phyloP scores from a whole-genome alignment of 108 stramenopile genomes.

The Pseudonitzschia pungens region DNA sequence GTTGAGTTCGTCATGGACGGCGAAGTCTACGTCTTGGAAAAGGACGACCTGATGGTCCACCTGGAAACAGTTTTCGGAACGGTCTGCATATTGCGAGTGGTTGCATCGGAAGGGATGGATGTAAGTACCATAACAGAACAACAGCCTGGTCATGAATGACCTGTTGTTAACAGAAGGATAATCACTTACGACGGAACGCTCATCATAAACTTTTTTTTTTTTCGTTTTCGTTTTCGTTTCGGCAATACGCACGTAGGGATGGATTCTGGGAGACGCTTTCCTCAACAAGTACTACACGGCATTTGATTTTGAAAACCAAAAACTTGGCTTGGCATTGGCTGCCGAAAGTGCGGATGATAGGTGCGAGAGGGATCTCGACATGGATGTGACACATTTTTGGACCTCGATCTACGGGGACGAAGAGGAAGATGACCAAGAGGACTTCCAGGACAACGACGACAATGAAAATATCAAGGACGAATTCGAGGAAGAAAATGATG shows the following conservation, averaged over 20 bases:
- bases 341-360: conserved; percentile 18
- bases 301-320: conserved; percentile 87
- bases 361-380: conserved; percentile 27
- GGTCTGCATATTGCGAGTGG: conserved; percentile 41
- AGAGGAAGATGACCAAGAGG: not conserved
- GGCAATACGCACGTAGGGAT: conserved; percentile 50
- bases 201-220: not conserved
- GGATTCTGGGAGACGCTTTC: conserved; percentile 97
- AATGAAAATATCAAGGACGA: not conserved
- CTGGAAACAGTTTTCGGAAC: conserved; percentile 25
- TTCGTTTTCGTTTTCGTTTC: not conserved
- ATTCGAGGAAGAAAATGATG: not conserved
- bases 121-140: conserved; percentile 22
- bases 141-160: too few relatives aligned
- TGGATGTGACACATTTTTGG: conserved; percentile 31
- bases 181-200: not conserved
- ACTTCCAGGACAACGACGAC: not conserved
- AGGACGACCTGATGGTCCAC: conserved; percentile 43
- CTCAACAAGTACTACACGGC: conserved; percentile 95
- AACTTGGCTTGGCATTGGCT: conserved; percentile 85
- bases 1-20: conserved; percentile 51
- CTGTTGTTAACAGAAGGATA: too few relatives aligned
- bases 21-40: conserved; percentile 35
- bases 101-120: conserved; percentile 32
- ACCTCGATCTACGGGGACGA: not conserved